Evolutionary conservation across 768 basidiomycete genomes (phyloP).

Genomic region (Chiua virens): DNA sequence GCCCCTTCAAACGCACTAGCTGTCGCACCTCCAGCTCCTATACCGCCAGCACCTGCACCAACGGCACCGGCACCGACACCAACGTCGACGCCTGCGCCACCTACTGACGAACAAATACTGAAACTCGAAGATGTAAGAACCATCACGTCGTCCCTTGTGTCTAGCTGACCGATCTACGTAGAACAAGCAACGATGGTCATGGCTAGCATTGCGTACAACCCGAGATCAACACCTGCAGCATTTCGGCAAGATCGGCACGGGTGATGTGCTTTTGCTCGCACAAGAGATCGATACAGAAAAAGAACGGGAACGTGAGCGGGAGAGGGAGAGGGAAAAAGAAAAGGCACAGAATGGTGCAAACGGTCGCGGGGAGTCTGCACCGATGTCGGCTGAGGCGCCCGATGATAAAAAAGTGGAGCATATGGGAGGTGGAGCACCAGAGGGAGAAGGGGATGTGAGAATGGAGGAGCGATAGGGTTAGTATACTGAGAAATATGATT

Average conservation of each 20-base stretch:
- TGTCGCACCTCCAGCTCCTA: constrained; percentile 6
- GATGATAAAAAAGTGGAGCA: constrained; percentile 28
- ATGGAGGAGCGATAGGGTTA: constrained; percentile 42
- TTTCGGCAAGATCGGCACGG: constrained; percentile 81
- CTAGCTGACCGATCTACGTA: constrained; percentile 31
- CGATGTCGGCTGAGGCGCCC: constrained; percentile 13
- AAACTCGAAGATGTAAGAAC: constrained; percentile 61
- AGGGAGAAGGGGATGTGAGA: constrained; percentile 47
- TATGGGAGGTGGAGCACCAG: constrained; percentile 23
- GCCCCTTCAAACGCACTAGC: constrained; percentile 27
- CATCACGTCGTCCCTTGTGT: not conserved
- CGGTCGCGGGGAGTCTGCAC: constrained; percentile 21
- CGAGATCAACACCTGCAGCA: constrained; percentile 73
- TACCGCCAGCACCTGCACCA: constrained; percentile 10
- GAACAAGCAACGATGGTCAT: constrained; percentile 78
- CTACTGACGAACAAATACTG: constrained; percentile 49
- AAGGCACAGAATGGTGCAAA: constrained; percentile 26
- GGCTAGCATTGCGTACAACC: constrained; percentile 77
- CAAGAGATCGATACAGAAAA: constrained; percentile 37
- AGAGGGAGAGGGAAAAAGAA: constrained; percentile 35
- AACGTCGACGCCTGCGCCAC: constrained; percentile 26
- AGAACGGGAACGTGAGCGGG: constrained; percentile 39
- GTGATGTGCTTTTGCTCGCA: constrained; percentile 57
- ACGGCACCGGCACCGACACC: constrained; percentile 10
- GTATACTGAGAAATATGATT: no score